A percentile compares a stretch with the other conserved stretches of the same genome.
These are phyloP conservation scores for Botryosphaeria dothidea DNA, from an alignment of 2,329 filamentous ascomycete genomes.

Conservation along the genomic window DNA sequence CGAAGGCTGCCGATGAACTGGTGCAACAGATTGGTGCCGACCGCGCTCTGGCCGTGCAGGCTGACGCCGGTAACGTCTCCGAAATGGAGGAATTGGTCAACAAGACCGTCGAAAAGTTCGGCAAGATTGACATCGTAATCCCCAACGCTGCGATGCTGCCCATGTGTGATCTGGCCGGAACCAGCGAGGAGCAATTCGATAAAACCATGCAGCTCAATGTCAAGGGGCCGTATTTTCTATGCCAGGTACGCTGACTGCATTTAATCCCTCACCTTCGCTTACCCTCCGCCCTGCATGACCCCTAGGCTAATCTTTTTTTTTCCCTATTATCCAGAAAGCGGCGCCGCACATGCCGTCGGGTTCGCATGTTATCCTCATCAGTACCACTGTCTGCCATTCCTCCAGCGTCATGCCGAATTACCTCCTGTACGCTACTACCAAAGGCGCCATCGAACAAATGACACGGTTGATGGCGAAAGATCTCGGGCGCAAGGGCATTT, in stretches of 20 bases:
- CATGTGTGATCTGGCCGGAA: slow-evolving; percentile 48
- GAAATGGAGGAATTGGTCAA: background rate
- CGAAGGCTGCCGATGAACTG: slow-evolving; percentile 53
- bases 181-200: slow-evolving; percentile 56
- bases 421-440: slow-evolving; percentile 45
- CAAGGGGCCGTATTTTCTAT: slow-evolving; percentile 43
- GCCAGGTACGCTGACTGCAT: background rate
- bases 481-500: slow-evolving; percentile 53
- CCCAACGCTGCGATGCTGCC: slow-evolving; percentile 57
- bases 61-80: slow-evolving; percentile 65
- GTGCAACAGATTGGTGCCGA: slow-evolving; percentile 60
- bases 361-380: slow-evolving; percentile 23
- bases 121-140: slow-evolving; percentile 61
- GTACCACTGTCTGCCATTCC: slow-evolving; percentile 45
- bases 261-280: slow-evolving; percentile 3
- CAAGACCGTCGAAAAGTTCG: slow-evolving; percentile 35
- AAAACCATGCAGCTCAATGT: slow-evolving; percentile 54
- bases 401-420: slow-evolving; percentile 51
- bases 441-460: slow-evolving; percentile 63
- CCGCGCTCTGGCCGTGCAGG: slow-evolving; percentile 64
- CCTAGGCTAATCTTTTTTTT: slow-evolving; percentile 11
- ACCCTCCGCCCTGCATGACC: background rate
- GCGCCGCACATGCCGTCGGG: slow-evolving; percentile 52
- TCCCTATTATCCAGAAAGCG: slow-evolving; percentile 40
- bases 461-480: slow-evolving; percentile 58